Evolutionary conservation across 257 asterid species (phyloP).

Genomic region (Lavandula angustifolia): DNA sequence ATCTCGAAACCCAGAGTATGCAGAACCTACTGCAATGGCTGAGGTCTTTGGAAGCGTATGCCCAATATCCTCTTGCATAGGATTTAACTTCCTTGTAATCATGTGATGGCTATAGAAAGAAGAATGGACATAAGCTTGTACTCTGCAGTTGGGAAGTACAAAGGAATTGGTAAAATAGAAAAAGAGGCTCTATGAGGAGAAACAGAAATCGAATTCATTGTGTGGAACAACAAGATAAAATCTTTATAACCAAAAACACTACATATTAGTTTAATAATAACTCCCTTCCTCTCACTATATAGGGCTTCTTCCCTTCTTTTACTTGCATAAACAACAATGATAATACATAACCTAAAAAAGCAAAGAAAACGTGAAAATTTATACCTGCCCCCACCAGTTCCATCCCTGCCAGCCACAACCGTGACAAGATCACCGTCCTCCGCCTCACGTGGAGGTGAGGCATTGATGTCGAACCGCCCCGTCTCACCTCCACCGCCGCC

Average conservation of each 20-base stretch:
- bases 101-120: constrained; percentile 41
- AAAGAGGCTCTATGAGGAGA: constrained; percentile 6
- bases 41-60: constrained; percentile 41
- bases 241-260: neutral
- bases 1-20: constrained; percentile 36
- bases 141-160: constrained; percentile 47
- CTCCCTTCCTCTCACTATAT: neutral
- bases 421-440: constrained; percentile 55
- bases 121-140: constrained; percentile 43
- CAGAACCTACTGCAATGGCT: constrained; percentile 27
- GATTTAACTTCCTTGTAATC: constrained; percentile 37
- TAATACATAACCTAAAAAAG: neutral
- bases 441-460: constrained; percentile 68
- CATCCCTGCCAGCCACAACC: constrained; percentile 37
- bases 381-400: constrained; percentile 57
- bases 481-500: constrained; percentile 35
- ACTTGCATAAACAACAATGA: neutral
- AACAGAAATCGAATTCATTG: constrained; percentile 13
- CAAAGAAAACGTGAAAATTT: constrained; percentile 27
- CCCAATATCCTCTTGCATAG: constrained; percentile 37
- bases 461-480: constrained; percentile 67
- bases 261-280: neutral
- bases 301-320: neutral
- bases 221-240: neutral
- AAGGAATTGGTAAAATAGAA: constrained; percentile 10